Evolutionary conservation across 1,284 basidiomycete species (phyloP).

Genomic region (Ustanciosporium gigantosporum): DNA sequence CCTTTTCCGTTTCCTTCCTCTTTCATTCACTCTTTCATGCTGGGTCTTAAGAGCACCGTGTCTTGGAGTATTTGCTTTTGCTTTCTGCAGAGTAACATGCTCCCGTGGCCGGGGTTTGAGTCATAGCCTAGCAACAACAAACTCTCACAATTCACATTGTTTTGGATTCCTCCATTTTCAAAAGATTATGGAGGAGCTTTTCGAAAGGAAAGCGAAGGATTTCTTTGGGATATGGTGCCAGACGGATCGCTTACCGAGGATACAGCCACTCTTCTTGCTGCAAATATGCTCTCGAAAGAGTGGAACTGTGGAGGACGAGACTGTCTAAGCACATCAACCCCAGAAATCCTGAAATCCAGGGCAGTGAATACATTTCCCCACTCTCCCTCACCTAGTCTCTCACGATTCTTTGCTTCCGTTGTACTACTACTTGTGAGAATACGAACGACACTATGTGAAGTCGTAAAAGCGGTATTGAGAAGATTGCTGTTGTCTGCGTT

Average conservation of each 20-base stretch:
- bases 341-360: constrained; percentile 17
- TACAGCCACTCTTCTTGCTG: constrained; percentile 25
- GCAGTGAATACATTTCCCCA: constrained; percentile 40
- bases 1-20: neutral
- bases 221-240: no score
- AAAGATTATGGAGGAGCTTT: no score
- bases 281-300: no score
- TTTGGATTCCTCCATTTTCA: no score
- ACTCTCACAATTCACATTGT: neutral
- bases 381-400: no score
- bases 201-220: no score
- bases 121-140: constrained; percentile 46
- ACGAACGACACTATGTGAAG: no score
- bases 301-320: constrained; percentile 22
- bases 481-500: no score
- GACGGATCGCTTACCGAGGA: constrained; percentile 17
- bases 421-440: no score
- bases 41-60: constrained; percentile 50
- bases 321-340: no score
- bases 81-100: neutral
- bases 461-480: no score
- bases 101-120: constrained; percentile 49
- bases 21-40: constrained; percentile 8
- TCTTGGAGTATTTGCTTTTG: constrained; percentile 20
- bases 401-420: no score